Conservation (phyloP, 164 flowering plant species). For the Nymphaea colorata region DNA sequence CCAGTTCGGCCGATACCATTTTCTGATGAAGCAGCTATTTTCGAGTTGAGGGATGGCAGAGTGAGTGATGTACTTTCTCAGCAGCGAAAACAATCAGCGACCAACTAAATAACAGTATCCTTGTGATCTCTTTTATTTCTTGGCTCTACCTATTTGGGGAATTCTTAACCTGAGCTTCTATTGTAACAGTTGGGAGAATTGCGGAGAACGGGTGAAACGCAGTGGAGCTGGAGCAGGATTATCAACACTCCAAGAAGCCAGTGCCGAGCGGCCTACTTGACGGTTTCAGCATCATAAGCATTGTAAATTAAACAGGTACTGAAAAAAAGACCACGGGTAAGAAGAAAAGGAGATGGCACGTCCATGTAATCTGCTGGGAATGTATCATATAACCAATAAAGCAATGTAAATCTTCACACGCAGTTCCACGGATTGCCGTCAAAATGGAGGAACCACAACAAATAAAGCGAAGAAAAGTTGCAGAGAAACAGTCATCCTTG, state of each 20-base stretch:
- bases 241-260: slow-evolving; percentile 63
- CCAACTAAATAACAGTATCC: background rate
- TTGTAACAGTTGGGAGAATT: slow-evolving; percentile 67
- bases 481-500: background rate
- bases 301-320: background rate
- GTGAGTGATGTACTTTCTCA: slow-evolving; percentile 29
- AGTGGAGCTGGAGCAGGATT: slow-evolving; percentile 58
- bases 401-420: background rate
- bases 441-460: no score
- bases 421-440: no score
- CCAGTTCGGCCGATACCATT: slow-evolving; percentile 58
- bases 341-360: background rate
- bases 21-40: slow-evolving; percentile 48
- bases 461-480: background rate
- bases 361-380: background rate
- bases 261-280: slow-evolving; percentile 41
- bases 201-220: slow-evolving; percentile 18
- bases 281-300: slow-evolving; percentile 30
- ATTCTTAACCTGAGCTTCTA: slow-evolving; percentile 7
- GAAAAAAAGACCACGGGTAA: background rate
- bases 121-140: background rate
- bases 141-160: background rate
- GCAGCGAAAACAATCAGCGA: background rate
- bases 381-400: background rate
- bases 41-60: slow-evolving; percentile 70